These are phyloP conservation scores for Craspedostauros australis DNA, from an alignment of 108 stramenopile genomes.

Conservation along the genomic window DNA sequence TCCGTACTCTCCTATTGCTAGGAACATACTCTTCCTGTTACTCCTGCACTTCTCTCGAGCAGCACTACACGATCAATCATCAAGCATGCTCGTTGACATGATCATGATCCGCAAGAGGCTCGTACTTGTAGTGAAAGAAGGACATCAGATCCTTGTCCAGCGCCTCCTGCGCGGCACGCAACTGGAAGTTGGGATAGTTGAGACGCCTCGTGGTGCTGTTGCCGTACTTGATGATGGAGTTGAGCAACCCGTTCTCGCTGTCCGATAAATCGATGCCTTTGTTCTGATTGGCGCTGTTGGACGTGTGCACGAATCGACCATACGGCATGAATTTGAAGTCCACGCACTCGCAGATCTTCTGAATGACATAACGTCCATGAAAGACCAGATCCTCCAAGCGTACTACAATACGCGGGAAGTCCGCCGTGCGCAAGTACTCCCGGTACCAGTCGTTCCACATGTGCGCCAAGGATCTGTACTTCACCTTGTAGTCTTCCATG, in stretches of 20 bases:
- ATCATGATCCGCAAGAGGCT: no score
- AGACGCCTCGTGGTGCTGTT: conserved; percentile 5
- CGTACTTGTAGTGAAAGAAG: conserved; percentile 35
- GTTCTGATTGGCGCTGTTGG: conserved; percentile 25
- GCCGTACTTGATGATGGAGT: conserved; percentile 17
- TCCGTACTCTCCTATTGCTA: no score
- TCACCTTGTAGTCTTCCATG: conserved; percentile 1
- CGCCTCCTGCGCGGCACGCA: conserved; percentile 24
- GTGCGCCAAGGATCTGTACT: conserved; percentile 34
- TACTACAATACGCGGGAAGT: conserved; percentile 60
- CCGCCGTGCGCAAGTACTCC: conserved; percentile 37
- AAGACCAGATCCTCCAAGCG: conserved; percentile 64
- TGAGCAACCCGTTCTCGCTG: conserved; percentile 5
- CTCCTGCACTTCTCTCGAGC: no score
- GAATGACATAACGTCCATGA: conserved; percentile 30
- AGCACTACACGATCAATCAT: no score
- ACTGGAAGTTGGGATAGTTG: conserved; percentile 23
- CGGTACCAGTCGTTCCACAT: conserved; percentile 57
- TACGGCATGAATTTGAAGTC: conserved; percentile 11
- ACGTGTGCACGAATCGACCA: conserved; percentile 8
- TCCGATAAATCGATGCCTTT: conserved; percentile 5
- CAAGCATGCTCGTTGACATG: no score
- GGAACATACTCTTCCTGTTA: no score
- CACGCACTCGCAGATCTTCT: conserved; percentile 33
- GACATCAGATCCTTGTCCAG: conserved; percentile 39